Percentiles rank a stretch among this genome's conserved stretches.
Conservation (phyloP, 306 rosid genomes). For the Inga oerstediana region DNA sequence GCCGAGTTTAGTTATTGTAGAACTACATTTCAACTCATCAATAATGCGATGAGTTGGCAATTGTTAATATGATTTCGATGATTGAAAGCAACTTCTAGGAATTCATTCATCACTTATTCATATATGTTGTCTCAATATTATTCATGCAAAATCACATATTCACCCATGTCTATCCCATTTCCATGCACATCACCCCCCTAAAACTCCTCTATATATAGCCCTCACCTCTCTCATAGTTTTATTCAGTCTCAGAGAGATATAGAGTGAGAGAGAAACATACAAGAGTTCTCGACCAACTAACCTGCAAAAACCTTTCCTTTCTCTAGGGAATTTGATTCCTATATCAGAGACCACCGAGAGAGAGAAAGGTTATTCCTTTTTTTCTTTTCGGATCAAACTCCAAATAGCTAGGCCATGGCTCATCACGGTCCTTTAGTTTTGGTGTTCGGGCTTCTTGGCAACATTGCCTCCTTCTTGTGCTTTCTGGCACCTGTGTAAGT, state of each 20-base stretch:
- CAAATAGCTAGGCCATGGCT: constrained; percentile 20
- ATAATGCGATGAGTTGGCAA: constrained; percentile 39
- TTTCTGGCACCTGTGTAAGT: constrained; percentile 93
- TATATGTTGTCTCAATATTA: constrained; percentile 23
- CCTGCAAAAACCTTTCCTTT: constrained; percentile 27
- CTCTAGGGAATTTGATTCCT: constrained; percentile 3
- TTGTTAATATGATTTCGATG: not conserved
- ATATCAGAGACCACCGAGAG: not conserved
- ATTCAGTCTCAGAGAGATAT: constrained; percentile 6
- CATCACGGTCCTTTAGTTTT: constrained; percentile 52
- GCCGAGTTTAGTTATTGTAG: constrained; percentile 23
- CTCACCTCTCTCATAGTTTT: not conserved
- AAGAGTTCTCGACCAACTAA: not conserved
- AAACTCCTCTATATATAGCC: constrained; percentile 48
- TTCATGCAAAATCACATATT: constrained; percentile 34
- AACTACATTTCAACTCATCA: constrained; percentile 12
- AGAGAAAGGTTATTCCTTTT: not conserved
- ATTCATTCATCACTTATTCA: constrained; percentile 31
- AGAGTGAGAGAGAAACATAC: not conserved
- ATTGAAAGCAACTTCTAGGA: constrained; percentile 17
- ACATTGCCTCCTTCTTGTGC: constrained; percentile 74
- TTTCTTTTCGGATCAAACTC: not conserved
- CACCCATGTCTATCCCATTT: not conserved
- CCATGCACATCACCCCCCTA: constrained; percentile 35
- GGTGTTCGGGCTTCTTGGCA: constrained; percentile 79